These are phyloP conservation scores for Backusella sp. DNA, from an alignment of 192 early-diverging fungal species.

Conservation along the genomic window DNA sequence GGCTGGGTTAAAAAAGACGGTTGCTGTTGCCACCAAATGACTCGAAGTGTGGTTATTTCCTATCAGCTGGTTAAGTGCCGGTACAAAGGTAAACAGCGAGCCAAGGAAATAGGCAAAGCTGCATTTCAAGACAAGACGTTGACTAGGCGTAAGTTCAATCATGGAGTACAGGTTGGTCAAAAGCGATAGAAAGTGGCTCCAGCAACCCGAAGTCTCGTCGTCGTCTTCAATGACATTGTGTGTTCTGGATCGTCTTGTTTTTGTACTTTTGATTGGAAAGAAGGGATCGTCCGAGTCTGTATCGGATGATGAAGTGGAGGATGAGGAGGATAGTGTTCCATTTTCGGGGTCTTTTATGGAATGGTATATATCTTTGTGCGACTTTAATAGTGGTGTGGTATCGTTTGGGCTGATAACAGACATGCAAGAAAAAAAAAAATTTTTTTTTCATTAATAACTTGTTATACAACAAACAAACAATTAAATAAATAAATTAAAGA, in stretches of 20 bases:
- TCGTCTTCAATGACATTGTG: not conserved
- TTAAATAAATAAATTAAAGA: not conserved
- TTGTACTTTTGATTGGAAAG: conserved; percentile 5
- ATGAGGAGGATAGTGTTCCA: conserved; percentile 1
- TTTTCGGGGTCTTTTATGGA: conserved; percentile 10
- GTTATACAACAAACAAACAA: not conserved
- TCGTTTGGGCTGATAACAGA: conserved; percentile 14
- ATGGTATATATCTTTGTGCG: not conserved
- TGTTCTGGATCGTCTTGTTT: not conserved
- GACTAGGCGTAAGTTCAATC: not conserved
- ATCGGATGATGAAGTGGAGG: conserved; percentile 10
- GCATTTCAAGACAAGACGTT: conserved; percentile 53
- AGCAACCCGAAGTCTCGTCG: not conserved
- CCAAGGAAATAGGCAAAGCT: conserved; percentile 66
- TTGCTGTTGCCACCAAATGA: conserved; percentile 73
- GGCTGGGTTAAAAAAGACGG: conserved; percentile 76
- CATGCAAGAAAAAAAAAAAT: too few species aligned
- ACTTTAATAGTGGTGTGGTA: conserved; percentile 13
- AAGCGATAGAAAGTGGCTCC: not conserved
- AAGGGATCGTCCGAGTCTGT: conserved; percentile 22
- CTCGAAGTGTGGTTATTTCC: conserved; percentile 60
- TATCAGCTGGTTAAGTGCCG: conserved; percentile 46
- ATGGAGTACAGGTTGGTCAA: not conserved
- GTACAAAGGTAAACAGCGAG: conserved; percentile 68
- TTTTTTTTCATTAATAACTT: not conserved